Evolutionary conservation across 208 protist genomes (phyloP).

Genomic region (Vickermania spadyakhi): DNA sequence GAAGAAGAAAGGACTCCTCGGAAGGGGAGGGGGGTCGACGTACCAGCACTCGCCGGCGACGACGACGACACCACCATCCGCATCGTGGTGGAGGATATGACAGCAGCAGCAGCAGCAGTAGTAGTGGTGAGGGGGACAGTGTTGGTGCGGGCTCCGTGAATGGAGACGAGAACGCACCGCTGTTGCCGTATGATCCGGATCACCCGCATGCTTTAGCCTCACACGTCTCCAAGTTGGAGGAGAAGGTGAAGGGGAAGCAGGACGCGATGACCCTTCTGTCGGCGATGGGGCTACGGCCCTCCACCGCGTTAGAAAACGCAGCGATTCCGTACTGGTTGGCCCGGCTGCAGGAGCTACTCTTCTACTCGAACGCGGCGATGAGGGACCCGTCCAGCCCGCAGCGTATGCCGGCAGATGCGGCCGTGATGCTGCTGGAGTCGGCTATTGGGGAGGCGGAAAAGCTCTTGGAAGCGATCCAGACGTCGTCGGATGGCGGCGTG

Average conservation of each 20-base stretch:
- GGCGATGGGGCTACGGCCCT: not conserved
- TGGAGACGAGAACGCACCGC: not conserved
- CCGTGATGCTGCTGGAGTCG: constrained; percentile 17
- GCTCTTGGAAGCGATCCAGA: constrained; percentile 15
- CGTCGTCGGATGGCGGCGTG: constrained; percentile 8
- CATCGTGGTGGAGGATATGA: not conserved
- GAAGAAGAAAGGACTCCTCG: too few relatives aligned
- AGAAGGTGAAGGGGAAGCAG: not conserved
- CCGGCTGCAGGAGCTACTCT: constrained; percentile 25
- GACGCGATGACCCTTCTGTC: not conserved
- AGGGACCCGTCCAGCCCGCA: constrained; percentile 6
- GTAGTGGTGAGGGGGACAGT: not conserved
- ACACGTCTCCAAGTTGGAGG: constrained; percentile 4
- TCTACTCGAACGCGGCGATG: constrained; percentile 28
- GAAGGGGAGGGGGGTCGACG: not conserved
- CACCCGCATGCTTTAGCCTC: constrained; percentile 8
- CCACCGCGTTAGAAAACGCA: constrained; percentile 12
- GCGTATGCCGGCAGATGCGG: constrained; percentile 14
- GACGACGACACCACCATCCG: not conserved
- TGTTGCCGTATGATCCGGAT: constrained; percentile 15
- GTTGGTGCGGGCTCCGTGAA: not conserved
- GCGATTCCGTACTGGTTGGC: constrained; percentile 35
- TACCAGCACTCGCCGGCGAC: not conserved
- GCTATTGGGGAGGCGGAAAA: constrained; percentile 17
- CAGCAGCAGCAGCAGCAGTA: not conserved